Percentiles rank a stretch among this genome's conserved stretches.
Conservation (phyloP, 306 rosid species). For the Prunus davidiana region DNA sequence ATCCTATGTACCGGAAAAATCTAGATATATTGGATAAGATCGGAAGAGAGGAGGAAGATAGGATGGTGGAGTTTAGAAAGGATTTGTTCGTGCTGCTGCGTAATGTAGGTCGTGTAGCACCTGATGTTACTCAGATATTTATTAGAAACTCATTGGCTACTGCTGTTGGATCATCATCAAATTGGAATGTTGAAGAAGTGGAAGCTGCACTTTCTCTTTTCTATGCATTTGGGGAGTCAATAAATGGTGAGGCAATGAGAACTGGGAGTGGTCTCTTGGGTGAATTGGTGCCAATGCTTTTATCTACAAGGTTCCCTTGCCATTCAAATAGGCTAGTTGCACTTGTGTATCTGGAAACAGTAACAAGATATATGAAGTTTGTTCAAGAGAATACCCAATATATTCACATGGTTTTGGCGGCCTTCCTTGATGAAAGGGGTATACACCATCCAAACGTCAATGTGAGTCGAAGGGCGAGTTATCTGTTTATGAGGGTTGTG, state of each 20-base stretch:
- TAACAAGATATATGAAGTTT: constrained; percentile 78
- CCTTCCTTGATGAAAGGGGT: constrained; percentile 97
- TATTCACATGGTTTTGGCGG: constrained; percentile 75
- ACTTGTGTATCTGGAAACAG: constrained; percentile 85
- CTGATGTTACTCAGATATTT: constrained; percentile 69
- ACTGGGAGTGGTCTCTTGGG: constrained; percentile 65
- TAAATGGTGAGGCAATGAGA: constrained; percentile 65
- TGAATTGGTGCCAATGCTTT: constrained; percentile 73
- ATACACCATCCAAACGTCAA: constrained; percentile 81
- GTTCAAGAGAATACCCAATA: constrained; percentile 75
- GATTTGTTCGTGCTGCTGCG: constrained; percentile 78
- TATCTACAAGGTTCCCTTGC: constrained; percentile 79
- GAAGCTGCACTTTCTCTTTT: constrained; percentile 84
- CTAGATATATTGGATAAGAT: constrained; percentile 76
- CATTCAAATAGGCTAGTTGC: constrained; percentile 95
- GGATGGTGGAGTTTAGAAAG: constrained; percentile 84
- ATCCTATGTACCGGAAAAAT: constrained; percentile 60
- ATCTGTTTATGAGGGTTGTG: constrained; percentile 92
- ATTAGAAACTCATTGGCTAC: constrained; percentile 60
- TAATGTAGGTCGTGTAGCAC: constrained; percentile 60
- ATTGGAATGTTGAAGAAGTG: constrained; percentile 82
- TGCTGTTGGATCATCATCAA: constrained; percentile 67
- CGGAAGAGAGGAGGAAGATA: constrained; percentile 92
- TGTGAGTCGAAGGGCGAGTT: constrained; percentile 88
- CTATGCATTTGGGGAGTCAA: constrained; percentile 78